A percentile compares a stretch with the other conserved stretches of the same genome.
Conservation (phyloP, 305 asterid genomes). For the Stenogyne calaminthoides region DNA sequence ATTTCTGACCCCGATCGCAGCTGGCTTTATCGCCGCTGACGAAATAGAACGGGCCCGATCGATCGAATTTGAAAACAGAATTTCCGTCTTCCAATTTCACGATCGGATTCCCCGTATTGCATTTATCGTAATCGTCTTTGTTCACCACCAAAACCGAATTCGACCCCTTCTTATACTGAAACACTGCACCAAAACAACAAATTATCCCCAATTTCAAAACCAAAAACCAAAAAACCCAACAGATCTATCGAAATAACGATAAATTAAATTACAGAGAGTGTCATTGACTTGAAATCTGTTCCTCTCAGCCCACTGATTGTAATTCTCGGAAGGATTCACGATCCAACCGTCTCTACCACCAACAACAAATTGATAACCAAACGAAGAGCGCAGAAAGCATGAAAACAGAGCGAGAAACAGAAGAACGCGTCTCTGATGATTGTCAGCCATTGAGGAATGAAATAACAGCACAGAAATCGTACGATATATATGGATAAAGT, state of each 20-base stretch:
- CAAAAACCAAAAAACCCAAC: not conserved
- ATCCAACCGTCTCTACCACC: slow-evolving; percentile 77
- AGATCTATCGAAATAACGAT: not conserved
- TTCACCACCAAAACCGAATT: slow-evolving; percentile 71
- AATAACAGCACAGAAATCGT: not conserved
- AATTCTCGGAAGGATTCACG: slow-evolving; percentile 51
- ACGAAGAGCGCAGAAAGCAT: slow-evolving; percentile 23
- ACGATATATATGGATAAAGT: not conserved
- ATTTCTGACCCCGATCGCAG: slow-evolving; percentile 65
- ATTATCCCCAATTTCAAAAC: not conserved
- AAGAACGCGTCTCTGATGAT: not conserved
- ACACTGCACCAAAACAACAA: slow-evolving; percentile 42
- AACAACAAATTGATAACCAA: slow-evolving; percentile 44
- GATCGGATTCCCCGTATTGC: slow-evolving; percentile 52
- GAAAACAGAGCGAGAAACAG: slow-evolving; percentile 31
- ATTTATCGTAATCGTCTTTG: slow-evolving; percentile 52
- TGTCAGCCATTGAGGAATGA: slow-evolving; percentile 25
- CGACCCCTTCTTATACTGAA: slow-evolving; percentile 53
- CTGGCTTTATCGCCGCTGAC: slow-evolving; percentile 48
- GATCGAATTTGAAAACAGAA: slow-evolving; percentile 51
- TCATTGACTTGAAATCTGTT: slow-evolving; percentile 64
- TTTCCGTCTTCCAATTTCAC: slow-evolving; percentile 52
- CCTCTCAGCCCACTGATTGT: slow-evolving; percentile 62
- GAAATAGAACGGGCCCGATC: slow-evolving; percentile 69
- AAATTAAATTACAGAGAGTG: slow-evolving; percentile 51